Evolutionary conservation across 805 yeast species (phyloP), one percentile per base, ranked within the genome.

Genomic region (Starmerella vaccinii): DNA sequence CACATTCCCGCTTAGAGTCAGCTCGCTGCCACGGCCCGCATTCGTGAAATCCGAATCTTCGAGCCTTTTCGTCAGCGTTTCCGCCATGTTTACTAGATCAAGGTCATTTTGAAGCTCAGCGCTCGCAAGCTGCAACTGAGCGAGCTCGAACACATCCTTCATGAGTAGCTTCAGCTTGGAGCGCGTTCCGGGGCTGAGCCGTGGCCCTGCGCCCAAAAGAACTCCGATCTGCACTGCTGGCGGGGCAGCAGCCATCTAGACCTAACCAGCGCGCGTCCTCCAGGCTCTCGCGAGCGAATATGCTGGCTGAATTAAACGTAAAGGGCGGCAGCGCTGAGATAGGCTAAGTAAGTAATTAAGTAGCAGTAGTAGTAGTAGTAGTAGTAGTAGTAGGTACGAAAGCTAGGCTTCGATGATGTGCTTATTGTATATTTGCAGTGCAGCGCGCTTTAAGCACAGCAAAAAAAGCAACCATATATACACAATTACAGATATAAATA

Each of bases 21-120:
- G 55, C 39, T 69, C 68, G 13, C 72, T 67, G n/a, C 72, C 72
- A 6, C 47, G 41, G 3, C 74, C 75, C 2, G 72, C 67, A 52
- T 71, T 71, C 5, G 71, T 69, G 33, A 63, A 44, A 19, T 58
- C 59, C 2, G 64, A 58, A 42, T 65, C 62, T 47, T 71, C 75
- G 10, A 71, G 59, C 16, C 60, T 10, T 8, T 56, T 27, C n/a
- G 43, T 35, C 19, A 57, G 34, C 1, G n/a, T 9, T 1, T 22
- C 47, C 4, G 51, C 53, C 15, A 52, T 13, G 1, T 37, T 40
- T 1, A 47, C 12, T 5, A 49, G 47, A 9, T 16, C 32, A 9
- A 19, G 7, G 9, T 39, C 46, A n/a, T 7, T 16, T 9, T 18
- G 13, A 9, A 8, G 5, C 24, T 12, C 1, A 3, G 34, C 29